phyloP scores from a whole-genome alignment of 805 yeast genomes.

The Myxozyma kluyveri region DNA sequence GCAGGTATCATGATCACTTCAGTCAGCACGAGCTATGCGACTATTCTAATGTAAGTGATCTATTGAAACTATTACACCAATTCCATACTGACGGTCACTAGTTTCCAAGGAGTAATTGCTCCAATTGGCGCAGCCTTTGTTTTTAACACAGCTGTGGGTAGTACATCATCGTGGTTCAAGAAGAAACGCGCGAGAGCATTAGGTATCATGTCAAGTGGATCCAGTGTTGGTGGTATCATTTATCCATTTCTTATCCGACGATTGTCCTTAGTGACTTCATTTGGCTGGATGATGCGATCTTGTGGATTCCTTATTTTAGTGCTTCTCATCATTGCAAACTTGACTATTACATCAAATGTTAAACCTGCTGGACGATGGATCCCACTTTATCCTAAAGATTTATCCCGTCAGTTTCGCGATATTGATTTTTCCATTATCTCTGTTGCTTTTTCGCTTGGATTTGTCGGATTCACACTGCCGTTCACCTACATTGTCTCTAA shows the following conservation, averaged over 20 bases:
- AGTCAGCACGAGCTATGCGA: slow-evolving; percentile 45
- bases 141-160: slow-evolving; percentile 22
- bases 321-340: slow-evolving; percentile 32
- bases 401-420: slow-evolving; percentile 16
- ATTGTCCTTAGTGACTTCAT: slow-evolving; percentile 47
- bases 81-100: slow-evolving; percentile 43
- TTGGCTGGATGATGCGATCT: slow-evolving; percentile 53
- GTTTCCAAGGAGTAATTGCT: slow-evolving; percentile 40
- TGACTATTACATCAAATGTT: slow-evolving; percentile 29
- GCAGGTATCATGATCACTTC: slow-evolving; percentile 38
- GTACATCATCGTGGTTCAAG: slow-evolving; percentile 41
- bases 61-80: slow-evolving; percentile 29
- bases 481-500: slow-evolving; percentile 38
- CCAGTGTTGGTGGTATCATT: slow-evolving; percentile 52
- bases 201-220: slow-evolving; percentile 51
- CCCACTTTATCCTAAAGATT: slow-evolving; percentile 21
- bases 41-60: slow-evolving; percentile 50
- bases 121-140: slow-evolving; percentile 22
- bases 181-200: slow-evolving; percentile 47
- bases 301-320: slow-evolving; percentile 47
- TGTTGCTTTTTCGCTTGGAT: slow-evolving; percentile 18
- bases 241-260: slow-evolving; percentile 49
- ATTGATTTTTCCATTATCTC: slow-evolving; percentile 16
- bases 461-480: slow-evolving; percentile 30
- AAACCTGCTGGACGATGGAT: slow-evolving; percentile 19